Conservation (phyloP, 495 filamentous ascomycete genomes). For the Xylaria telfairii region DNA sequence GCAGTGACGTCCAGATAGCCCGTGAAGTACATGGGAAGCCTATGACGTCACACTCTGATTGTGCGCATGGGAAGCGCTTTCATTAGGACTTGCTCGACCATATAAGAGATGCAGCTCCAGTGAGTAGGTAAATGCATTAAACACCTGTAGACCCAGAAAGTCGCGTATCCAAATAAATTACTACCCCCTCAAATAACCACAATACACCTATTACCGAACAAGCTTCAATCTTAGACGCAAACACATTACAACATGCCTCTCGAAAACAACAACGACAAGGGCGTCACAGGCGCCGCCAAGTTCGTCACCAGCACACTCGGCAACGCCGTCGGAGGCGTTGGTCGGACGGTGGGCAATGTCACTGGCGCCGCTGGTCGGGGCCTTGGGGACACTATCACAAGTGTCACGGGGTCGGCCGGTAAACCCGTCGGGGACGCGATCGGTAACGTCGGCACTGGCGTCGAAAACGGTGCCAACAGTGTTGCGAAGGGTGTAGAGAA, state of each 20-base stretch:
- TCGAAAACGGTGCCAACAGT: constrained; percentile 62
- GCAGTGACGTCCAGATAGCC: constrained; percentile 21
- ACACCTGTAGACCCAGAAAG: neutral
- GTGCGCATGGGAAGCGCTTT: neutral
- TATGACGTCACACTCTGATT: constrained; percentile 17
- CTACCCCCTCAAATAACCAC: neutral
- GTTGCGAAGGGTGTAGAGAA: constrained; percentile 70
- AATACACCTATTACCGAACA: neutral
- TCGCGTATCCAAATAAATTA: neutral
- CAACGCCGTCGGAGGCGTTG: constrained; percentile 59
- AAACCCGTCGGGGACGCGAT: constrained; percentile 71
- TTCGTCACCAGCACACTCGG: constrained; percentile 63
- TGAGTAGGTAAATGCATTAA: neutral
- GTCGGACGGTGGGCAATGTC: constrained; percentile 72
- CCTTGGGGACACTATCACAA: constrained; percentile 65
- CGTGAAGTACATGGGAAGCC: neutral
- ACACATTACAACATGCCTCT: constrained; percentile 33
- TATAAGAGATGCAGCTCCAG: neutral
- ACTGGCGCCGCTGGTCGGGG: constrained; percentile 71
- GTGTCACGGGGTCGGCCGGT: constrained; percentile 67
- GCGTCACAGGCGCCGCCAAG: constrained; percentile 68
- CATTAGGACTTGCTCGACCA: neutral
- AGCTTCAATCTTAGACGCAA: neutral
- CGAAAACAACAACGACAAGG: constrained; percentile 54
- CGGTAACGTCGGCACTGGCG: constrained; percentile 62